Evolutionary conservation across 106 monocot genomes (phyloP).

Genomic region (Triglochin maritima): DNA sequence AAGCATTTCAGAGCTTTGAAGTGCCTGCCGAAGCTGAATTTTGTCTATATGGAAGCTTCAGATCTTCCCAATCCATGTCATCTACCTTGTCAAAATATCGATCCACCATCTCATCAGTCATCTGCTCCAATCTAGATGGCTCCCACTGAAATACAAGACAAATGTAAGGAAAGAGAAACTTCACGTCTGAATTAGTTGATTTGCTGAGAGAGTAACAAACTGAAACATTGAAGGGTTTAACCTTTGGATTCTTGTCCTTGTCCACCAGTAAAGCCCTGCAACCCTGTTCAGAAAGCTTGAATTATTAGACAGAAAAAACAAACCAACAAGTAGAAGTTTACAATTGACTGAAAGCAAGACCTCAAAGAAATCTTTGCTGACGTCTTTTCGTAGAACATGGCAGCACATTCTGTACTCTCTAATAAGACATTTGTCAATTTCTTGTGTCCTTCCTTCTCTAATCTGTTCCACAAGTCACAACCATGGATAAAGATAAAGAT

Average conservation of each 20-base stretch:
- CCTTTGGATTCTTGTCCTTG: slow-evolving; percentile 90
- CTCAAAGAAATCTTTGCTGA: slow-evolving; percentile 85
- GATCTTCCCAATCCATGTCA: slow-evolving; percentile 60
- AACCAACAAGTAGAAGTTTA: not conserved
- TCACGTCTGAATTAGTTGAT: not conserved
- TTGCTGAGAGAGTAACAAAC: not conserved
- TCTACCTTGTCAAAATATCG: slow-evolving; percentile 45
- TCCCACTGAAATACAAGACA: slow-evolving; percentile 54
- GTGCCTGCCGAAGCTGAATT: not conserved
- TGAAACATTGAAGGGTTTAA: slow-evolving; percentile 2
- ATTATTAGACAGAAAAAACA: not conserved
- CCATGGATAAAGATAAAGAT: not conserved
- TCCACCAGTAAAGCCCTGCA: slow-evolving; percentile 79
- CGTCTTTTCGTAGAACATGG: slow-evolving; percentile 59
- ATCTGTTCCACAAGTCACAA: slow-evolving; percentile 31
- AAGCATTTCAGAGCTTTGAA: slow-evolving; percentile 35
- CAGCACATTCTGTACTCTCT: slow-evolving; percentile 61
- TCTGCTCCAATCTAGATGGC: slow-evolving; percentile 50
- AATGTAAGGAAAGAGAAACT: not conserved
- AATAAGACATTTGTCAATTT: slow-evolving; percentile 53
- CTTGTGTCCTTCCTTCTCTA: slow-evolving; percentile 68
- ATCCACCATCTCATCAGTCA: slow-evolving; percentile 46
- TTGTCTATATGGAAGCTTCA: slow-evolving; percentile 40
- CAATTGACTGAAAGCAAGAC: slow-evolving; percentile 10
- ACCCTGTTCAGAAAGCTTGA: slow-evolving; percentile 35